Evolutionary conservation across 495 filamentous ascomycete genomes (phyloP), one percentile per base, ranked within the genome.

Genomic region (Lophiostoma macrostomum): DNA sequence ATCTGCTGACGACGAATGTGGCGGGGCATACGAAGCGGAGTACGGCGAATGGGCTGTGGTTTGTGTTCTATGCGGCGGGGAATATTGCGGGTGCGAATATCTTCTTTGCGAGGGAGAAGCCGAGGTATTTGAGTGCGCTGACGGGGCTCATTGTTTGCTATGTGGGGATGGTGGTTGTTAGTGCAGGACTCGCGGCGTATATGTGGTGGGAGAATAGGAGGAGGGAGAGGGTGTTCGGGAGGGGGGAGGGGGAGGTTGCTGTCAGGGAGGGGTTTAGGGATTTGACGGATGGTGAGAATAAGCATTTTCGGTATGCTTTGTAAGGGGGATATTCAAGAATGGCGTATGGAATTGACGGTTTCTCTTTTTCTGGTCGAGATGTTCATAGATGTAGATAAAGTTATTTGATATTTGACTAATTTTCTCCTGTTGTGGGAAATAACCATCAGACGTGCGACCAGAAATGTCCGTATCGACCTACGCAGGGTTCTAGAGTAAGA

Each of bases 21-120:
- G 79, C 75, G 1, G 75, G 80, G 0, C 79, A 84, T 40, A 83
- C 80, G 11, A 85, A 85, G 61, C 81, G 83, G 53, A 78, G 81
- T 11, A 74, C 79, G 46, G 76, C 79, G 7, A 83, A 82, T 43
- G 80, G 78, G 1, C 72, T 80, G 6, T 69, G 79, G 4, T 83
- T 81, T 66, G 49, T 71, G 14, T 66, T 68, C 1, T 73, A 73
- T 43, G 71, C 70, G 11, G 65, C 53, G 23, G 55, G 30, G 13
- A 59, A 55, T 38, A 67, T 56, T 28, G 50, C 30, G 8, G 50
- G 37, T 45, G 81, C 81, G 0, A 83, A 83, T 65, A 83, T 84
- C 68, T 83, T 82, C 60, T 79, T 79, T 56, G 72, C 72, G 1
- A 66, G 64, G 16, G 79, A 84, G 60, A 75, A 72, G 16, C 80